Percentiles rank a stretch among this genome's conserved stretches.
These are phyloP conservation scores for Sporothrix mexicana DNA, from an alignment of 2,329 filamentous ascomycete species.

Conservation along the genomic window DNA sequence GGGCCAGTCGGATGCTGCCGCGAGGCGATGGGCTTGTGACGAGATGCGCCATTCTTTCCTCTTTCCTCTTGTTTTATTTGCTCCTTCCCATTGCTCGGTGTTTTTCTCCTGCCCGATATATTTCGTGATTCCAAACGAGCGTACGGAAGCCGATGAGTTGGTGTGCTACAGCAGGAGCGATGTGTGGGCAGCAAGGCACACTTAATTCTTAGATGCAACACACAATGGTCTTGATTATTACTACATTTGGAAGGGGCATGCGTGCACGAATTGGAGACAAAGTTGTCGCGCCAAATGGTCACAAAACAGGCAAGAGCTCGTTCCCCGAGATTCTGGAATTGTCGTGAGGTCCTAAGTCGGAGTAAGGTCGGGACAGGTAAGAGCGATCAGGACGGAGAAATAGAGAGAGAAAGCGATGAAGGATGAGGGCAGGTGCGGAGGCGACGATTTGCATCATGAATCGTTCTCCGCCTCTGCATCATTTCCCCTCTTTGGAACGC, in stretches of 20 bases:
- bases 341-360: not conserved
- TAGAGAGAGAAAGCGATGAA: not conserved
- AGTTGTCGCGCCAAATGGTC: not conserved
- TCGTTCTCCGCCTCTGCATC: not conserved
- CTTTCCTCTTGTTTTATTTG: not conserved
- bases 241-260: not conserved
- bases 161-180: not conserved
- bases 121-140: not conserved
- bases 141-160: not conserved
- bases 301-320: not conserved
- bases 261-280: not conserved
- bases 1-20: constrained; percentile 24
- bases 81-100: not conserved
- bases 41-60: not conserved
- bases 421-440: not conserved
- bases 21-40: constrained; percentile 5
- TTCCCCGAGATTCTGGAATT: too few relatives aligned
- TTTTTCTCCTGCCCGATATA: not conserved
- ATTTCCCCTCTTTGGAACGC: constrained; percentile 20
- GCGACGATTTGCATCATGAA: constrained; percentile 3
- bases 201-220: not conserved
- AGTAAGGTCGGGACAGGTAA: constrained; percentile 6
- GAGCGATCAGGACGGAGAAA: constrained; percentile 6
- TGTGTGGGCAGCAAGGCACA: not conserved
- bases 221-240: not conserved